Evolutionary conservation across 2,329 filamentous ascomycete genomes (phyloP), one percentile per base, ranked within the genome.

Genomic region (Aspergillus chevalieri): DNA sequence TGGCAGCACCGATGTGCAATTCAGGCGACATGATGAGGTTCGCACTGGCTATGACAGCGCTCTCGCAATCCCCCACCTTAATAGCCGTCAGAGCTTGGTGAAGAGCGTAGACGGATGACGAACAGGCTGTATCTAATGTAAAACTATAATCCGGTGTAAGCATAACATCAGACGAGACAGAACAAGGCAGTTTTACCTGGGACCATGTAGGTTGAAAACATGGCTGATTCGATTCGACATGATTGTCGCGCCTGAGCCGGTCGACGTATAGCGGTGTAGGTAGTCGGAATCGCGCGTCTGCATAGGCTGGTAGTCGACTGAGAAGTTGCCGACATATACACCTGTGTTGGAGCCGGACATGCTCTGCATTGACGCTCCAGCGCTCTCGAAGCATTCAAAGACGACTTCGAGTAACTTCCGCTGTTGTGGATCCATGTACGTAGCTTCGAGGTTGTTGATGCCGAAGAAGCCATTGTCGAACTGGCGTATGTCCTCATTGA

Each of bases 141-240:
- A 54, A 46, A 6, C 51, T 30, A 10, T 30, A 30, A 30, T 30
- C 26, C 10, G 26, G 26, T 5, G 26, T 30, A 30, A 30, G 26
- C 26, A 30, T 30, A 7, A 12, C 10, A 12, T 30, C 26, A 4
- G 26, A 30, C 10, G 4, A n/a, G 10, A 12, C 9, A 30, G 4
- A 30, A 30, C 2, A 4, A 30, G 10, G 4, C 1, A 30, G 1
- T 12, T 12, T 30, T 30, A 30, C 26, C 26, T 57, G 5, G 69
- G 68, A 0, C 71, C 70, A 0, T 65, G 61, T 49, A 66, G 64
- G 7, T 69, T 63, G n/a, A 68, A 72, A 15, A 67, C 57, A 45
- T 72, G 63, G 7, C 60, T 62, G 0, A 73, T 50, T 0, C 64
- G 55, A 30, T 65, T 65, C 3, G 50, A 47, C 0, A 60, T 22